Percentiles rank a stretch among this genome's conserved stretches.
phyloP scores from a whole-genome alignment of 1,284 basidiomycete genomes.

The Ganoderma lingzhi region DNA sequence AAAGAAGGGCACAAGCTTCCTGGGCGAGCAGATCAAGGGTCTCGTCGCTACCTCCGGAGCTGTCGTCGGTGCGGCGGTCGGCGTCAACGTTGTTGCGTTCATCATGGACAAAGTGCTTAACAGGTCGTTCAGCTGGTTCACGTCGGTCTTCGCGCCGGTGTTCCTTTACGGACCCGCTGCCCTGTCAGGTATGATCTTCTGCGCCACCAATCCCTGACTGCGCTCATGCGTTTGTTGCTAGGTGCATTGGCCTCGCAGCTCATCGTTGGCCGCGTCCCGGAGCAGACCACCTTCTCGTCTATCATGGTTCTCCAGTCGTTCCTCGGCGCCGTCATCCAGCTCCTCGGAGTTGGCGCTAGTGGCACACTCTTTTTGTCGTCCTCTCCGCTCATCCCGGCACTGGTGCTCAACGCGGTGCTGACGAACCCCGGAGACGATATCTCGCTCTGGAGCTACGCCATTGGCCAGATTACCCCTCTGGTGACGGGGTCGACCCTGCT shows the following conservation, averaged over 20 bases:
- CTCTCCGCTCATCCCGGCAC: slow-evolving; percentile 58
- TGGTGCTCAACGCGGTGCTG: slow-evolving; percentile 61
- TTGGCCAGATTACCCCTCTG: slow-evolving; percentile 71
- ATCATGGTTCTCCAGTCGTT: slow-evolving; percentile 67
- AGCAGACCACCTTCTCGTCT: slow-evolving; percentile 68
- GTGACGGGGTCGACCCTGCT: slow-evolving; percentile 77
- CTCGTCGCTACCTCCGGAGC: slow-evolving; percentile 55
- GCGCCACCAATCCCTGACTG: not conserved
- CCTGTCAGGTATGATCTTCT: slow-evolving; percentile 59
- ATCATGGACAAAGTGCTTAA: slow-evolving; percentile 73
- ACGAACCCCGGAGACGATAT: slow-evolving; percentile 44
- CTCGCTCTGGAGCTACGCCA: slow-evolving; percentile 70
- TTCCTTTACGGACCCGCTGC: slow-evolving; percentile 84
- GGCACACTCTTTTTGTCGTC: slow-evolving; percentile 70
- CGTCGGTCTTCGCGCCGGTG: slow-evolving; percentile 75
- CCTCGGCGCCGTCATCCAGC: slow-evolving; percentile 62
- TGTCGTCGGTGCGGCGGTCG: slow-evolving; percentile 64
- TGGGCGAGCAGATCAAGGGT: slow-evolving; percentile 51
- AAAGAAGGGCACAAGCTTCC: slow-evolving; percentile 46
- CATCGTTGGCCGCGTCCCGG: slow-evolving; percentile 59
- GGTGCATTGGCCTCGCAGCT: slow-evolving; percentile 66
- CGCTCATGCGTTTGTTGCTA: slow-evolving; percentile 35
- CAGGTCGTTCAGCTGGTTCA: slow-evolving; percentile 83
- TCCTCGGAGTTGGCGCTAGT: slow-evolving; percentile 73
- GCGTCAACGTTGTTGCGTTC: slow-evolving; percentile 78